Percentiles rank a stretch among this genome's conserved stretches.
phyloP scores from a whole-genome alignment of 352 stramenopile genomes.

The Globisporangium okanoganense region DNA sequence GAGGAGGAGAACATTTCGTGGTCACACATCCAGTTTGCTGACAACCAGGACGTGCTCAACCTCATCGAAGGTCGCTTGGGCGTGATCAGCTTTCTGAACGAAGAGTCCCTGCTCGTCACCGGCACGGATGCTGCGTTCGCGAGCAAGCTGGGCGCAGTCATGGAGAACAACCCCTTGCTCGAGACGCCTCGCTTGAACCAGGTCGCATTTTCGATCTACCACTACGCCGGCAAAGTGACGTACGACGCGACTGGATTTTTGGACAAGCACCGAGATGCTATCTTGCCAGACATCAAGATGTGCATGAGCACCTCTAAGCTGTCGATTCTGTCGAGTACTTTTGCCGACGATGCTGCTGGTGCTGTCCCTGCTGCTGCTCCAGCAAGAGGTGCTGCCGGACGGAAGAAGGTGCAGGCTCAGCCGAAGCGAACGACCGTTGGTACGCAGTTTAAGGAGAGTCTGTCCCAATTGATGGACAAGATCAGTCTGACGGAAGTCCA shows the following conservation, averaged over 20 bases:
- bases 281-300: conserved; percentile 83
- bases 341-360: conserved; percentile 34
- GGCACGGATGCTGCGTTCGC: conserved; percentile 85
- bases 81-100: conserved; percentile 89
- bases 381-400: conserved; percentile 13
- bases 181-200: conserved; percentile 81
- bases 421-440: conserved; percentile 72
- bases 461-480: conserved; percentile 83
- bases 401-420: conserved; percentile 50
- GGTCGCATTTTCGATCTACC: conserved; percentile 81
- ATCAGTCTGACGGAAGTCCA: conserved; percentile 84
- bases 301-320: conserved; percentile 74
- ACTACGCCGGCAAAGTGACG: conserved; percentile 85
- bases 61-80: conserved; percentile 87
- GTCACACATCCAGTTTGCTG: conserved; percentile 86
- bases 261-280: conserved; percentile 82
- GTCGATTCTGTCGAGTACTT: conserved; percentile 66
- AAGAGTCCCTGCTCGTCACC: conserved; percentile 83
- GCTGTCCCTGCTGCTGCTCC: conserved; percentile 7
- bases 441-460: conserved; percentile 84
- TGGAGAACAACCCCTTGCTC: conserved; percentile 85
- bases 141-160: conserved; percentile 84
- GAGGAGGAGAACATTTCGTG: conserved; percentile 91
- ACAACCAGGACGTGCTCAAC: conserved; percentile 90
- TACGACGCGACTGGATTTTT: conserved; percentile 82